Evolutionary conservation across 2,329 filamentous ascomycete genomes (phyloP).

Genomic region (Sporothrix phasma): DNA sequence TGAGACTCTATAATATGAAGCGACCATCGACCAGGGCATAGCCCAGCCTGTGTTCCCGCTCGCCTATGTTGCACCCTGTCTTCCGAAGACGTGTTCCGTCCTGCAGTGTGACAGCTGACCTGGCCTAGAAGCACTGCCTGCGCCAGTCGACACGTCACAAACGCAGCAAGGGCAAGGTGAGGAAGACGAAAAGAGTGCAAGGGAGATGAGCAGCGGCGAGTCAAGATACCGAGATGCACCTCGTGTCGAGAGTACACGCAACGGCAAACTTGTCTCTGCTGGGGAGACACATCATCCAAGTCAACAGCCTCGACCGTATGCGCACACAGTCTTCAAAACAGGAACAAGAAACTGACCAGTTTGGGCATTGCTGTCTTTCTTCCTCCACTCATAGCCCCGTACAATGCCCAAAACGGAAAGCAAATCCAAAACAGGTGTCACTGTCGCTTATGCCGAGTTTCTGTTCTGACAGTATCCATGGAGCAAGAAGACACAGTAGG

Average conservation of each 20-base stretch:
- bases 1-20: not conserved
- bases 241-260: not conserved
- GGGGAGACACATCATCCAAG: constrained; percentile 4
- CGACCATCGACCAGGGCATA: not conserved
- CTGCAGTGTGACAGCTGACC: constrained; percentile 10
- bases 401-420: not conserved
- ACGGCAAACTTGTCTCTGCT: constrained; percentile 8
- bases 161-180: not conserved
- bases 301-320: not conserved
- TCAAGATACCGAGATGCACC: constrained; percentile 2
- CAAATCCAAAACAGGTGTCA: not conserved
- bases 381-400: not conserved
- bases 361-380: not conserved
- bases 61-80: not conserved
- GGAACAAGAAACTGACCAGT: not conserved
- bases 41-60: not conserved
- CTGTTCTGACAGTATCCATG: not conserved
- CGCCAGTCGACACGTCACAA: too few relatives aligned
- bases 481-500: not conserved
- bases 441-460: not conserved
- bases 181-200: not conserved
- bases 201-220: not conserved
- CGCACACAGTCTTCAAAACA: not conserved
- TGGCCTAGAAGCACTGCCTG: not conserved
- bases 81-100: constrained; percentile 1